A percentile compares a stretch with the other conserved stretches of the same genome.
Conservation (phyloP, 2,329 filamentous ascomycete genomes). For the Colletotrichum echinochloae region DNA sequence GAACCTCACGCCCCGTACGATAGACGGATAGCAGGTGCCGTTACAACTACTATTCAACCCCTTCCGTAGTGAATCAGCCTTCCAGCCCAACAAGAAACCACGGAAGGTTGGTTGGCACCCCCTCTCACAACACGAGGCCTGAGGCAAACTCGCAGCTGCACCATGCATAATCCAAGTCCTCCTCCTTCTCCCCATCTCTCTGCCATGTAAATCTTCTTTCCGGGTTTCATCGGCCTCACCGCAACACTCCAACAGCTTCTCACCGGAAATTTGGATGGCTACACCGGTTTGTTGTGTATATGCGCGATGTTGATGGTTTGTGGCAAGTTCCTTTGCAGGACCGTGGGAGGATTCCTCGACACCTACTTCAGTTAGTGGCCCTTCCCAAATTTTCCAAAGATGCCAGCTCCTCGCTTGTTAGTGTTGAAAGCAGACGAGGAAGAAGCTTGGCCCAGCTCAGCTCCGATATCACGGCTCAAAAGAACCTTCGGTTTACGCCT, state of each 20-base stretch:
- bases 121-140: no score
- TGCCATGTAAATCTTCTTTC: conserved; percentile 17
- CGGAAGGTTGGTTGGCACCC: no score
- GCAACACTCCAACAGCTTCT: conserved; percentile 16
- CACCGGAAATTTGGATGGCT: conserved; percentile 8
- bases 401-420: conserved; percentile 1
- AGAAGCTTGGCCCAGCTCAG: not conserved
- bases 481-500: not conserved
- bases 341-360: conserved; percentile 42
- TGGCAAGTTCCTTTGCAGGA: conserved; percentile 47
- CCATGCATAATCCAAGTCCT: conserved; percentile 9
- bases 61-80: no score
- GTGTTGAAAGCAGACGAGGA: conserved; percentile 1
- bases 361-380: no score
- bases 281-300: conserved; percentile 36
- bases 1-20: no score
- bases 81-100: no score
- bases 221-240: conserved; percentile 4
- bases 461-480: not conserved
- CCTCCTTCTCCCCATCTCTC: not conserved
- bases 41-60: no score
- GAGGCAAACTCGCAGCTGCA: no score
- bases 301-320: conserved; percentile 43
- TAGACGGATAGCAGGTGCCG: no score
- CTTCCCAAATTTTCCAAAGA: no score